These are phyloP conservation scores for Mycena latifolia DNA, from an alignment of 768 basidiomycete species.

Conservation along the genomic window DNA sequence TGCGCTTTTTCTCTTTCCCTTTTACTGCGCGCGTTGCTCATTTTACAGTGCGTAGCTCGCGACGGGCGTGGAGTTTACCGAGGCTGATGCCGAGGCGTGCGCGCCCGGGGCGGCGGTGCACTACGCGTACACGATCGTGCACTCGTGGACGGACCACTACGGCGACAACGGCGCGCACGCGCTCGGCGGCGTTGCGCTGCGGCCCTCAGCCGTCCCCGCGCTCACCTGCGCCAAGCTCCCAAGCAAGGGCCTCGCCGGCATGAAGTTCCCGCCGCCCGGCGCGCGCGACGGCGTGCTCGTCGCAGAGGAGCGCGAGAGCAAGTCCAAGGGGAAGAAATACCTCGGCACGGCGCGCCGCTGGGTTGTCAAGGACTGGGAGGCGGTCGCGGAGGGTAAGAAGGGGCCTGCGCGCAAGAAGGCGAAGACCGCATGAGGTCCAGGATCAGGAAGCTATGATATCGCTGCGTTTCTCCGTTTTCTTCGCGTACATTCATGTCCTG, in stretches of 20 bases:
- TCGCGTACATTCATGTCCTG: conserved; percentile 1
- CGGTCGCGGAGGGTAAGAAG: conserved; percentile 5
- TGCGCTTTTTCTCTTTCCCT: conserved; percentile 1
- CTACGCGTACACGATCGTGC: conserved; percentile 20
- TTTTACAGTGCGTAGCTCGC: not conserved
- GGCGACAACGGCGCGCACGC: conserved; percentile 15
- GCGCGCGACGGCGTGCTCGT: conserved; percentile 21
- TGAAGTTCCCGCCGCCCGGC: not conserved
- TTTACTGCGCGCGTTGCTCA: not conserved
- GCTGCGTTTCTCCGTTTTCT: not conserved
- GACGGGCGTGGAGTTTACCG: not conserved
- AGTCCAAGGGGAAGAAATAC: conserved; percentile 13
- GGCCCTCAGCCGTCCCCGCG: conserved; percentile 6
- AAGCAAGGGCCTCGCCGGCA: not conserved
- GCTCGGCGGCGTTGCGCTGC: conserved; percentile 13
- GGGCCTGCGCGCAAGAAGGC: conserved; percentile 9
- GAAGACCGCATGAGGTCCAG: not conserved
- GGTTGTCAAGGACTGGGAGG: conserved; percentile 10
- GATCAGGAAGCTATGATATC: not conserved
- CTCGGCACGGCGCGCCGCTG: conserved; percentile 9
- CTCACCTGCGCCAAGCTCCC: conserved; percentile 20
- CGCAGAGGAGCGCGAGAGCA: conserved; percentile 15
- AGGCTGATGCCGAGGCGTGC: conserved; percentile 1
- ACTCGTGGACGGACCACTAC: conserved; percentile 12
- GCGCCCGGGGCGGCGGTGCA: not conserved